Evolutionary conservation across 352 stramenopile genomes (phyloP), one percentile per base, ranked within the genome.

Genomic region (Phytophthora aleatoria): DNA sequence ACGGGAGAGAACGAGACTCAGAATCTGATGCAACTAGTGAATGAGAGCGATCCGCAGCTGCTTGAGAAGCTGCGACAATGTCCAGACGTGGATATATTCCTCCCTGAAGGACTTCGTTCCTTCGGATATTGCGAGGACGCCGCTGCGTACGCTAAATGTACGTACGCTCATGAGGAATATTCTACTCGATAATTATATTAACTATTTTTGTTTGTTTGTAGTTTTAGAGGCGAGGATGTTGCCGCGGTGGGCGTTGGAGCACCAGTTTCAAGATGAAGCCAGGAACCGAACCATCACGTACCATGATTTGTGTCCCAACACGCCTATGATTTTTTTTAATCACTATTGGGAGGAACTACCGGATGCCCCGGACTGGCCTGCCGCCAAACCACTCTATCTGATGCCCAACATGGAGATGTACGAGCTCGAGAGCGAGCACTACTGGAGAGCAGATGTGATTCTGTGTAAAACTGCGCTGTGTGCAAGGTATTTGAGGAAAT

Each of bases 81-180:
- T 43, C 63, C 72, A 0, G 79, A 85, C 53, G 67, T 92, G 13
- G 81, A 93, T 53, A 53, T 93, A n/a, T 91, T 85, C 69, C 55
- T 89, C 15, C 79, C 85, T 3, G 26, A 58, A 50, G 64, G 63
- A 12, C 61, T 90, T 27, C 75, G 83, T 3, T 69, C 52, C 27
- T 73, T 85, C 43, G 82, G 84, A 24, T 93, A 94, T 54, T 94
- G 85, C 57, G 85, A 94, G 61, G 85, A 94, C 50, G 77, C 71
- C 0, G 67, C 71, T 9, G 81, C 68, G 2, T 94, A 92, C 57
- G 63, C 73, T 30, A 90, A 90, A 47, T 89, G 79, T 89, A 67
- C 48, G 74, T 79, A 15, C 35, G 10, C 0, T 41, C 3, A 41
- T 5, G 12, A 41, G 12, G 35, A 41, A 41, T 41, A 41, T 41